Percentiles rank a stretch among this genome's conserved stretches.
Evolutionary conservation across 2,329 filamentous ascomycete species (phyloP).

Genomic region (Domatiomyces catenatus): DNA sequence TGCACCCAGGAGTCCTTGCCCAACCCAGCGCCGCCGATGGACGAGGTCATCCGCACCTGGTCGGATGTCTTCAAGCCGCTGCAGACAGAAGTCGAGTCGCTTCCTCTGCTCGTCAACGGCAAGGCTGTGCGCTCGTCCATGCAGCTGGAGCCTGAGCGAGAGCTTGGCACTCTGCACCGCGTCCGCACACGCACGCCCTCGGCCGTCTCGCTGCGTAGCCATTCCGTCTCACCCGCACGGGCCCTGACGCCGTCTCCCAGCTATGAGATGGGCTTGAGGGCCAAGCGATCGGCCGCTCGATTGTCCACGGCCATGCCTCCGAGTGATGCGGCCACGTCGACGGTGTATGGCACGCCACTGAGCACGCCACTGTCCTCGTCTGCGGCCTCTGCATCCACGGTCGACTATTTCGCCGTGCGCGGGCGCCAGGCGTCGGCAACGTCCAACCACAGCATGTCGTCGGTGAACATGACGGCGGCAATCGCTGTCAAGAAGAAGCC

Average conservation of each 20-base stretch:
- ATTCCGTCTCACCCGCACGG: constrained; percentile 20
- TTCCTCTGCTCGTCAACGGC: constrained; percentile 49
- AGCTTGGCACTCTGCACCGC: constrained; percentile 33
- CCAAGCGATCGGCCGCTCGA: constrained; percentile 18
- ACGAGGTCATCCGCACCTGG: constrained; percentile 54
- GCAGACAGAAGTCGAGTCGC: constrained; percentile 50
- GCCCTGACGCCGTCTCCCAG: constrained; percentile 17
- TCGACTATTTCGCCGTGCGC: constrained; percentile 29
- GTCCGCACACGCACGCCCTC: constrained; percentile 23
- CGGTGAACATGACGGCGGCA: constrained; percentile 19
- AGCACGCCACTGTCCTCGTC: constrained; percentile 12
- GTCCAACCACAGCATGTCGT: constrained; percentile 18
- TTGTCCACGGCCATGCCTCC: constrained; percentile 19
- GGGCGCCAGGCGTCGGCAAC: constrained; percentile 26
- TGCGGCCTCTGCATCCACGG: constrained; percentile 28
- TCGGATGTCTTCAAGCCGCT: constrained; percentile 46
- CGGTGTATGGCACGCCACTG: constrained; percentile 17
- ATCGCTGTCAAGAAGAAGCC: constrained; percentile 58
- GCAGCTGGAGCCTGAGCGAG: constrained; percentile 29
- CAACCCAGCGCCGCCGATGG: constrained; percentile 56
- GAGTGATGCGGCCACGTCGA: constrained; percentile 15
- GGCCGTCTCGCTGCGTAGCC: constrained; percentile 18
- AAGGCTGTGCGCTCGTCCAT: constrained; percentile 48
- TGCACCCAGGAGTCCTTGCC: constrained; percentile 54
- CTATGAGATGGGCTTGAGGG: constrained; percentile 23